phyloP scores from a whole-genome alignment of 225 moss, liverwort and hornwort genomes.

The Climacium dendroides region DNA sequence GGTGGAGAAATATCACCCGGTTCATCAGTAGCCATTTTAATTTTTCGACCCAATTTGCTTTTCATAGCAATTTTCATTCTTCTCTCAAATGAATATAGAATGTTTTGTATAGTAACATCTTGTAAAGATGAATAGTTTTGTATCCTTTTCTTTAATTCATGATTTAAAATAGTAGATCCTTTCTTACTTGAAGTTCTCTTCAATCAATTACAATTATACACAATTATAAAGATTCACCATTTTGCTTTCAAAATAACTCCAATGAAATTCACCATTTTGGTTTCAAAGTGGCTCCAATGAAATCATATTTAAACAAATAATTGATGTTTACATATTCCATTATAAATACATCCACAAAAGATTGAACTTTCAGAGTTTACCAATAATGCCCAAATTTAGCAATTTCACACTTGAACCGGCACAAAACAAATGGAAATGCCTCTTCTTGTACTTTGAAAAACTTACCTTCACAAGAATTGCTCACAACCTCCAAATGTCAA shows the following conservation, averaged over 20 bases:
- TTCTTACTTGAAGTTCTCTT: not conserved
- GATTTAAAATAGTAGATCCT: not conserved
- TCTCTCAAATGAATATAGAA: not conserved
- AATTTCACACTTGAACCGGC: not conserved
- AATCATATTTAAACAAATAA: not conserved
- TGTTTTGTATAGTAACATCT: not conserved
- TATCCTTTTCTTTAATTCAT: not conserved
- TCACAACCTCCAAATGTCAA: not conserved
- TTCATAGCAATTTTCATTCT: not conserved
- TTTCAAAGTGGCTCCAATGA: not conserved
- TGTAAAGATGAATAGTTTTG: not conserved
- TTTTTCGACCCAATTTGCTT: not conserved
- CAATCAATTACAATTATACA: too few species aligned
- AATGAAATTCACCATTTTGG: not conserved
- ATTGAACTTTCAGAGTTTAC: not conserved
- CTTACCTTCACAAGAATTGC: not conserved
- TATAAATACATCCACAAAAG: not conserved
- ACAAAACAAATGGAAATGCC: not conserved
- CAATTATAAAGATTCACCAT: not conserved
- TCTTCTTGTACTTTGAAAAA: not conserved
- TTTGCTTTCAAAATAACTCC: not conserved
- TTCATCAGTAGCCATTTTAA: slow-evolving; percentile 2
- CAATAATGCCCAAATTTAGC: not conserved
- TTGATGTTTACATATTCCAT: not conserved
- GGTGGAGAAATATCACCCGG: slow-evolving; percentile 11